phyloP scores from a whole-genome alignment of 2,329 filamentous ascomycete genomes.

The Pyricularia pennisetigena region DNA sequence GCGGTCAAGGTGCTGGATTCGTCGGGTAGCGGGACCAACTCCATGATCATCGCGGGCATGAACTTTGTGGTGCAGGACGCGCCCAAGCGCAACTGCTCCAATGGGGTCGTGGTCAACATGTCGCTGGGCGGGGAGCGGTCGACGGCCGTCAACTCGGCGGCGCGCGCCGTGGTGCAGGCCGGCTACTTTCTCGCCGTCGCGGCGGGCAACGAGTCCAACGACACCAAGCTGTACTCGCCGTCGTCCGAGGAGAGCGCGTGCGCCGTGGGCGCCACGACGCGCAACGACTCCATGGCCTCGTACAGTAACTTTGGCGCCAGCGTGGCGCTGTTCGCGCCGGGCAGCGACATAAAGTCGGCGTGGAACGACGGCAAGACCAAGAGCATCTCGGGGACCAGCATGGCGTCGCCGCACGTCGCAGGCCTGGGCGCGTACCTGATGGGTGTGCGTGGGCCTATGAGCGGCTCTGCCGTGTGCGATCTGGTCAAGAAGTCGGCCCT shows the following conservation, averaged over 20 bases:
- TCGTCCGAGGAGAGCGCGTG: slow-evolving; percentile 36
- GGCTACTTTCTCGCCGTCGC: slow-evolving; percentile 46
- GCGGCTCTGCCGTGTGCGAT: slow-evolving; percentile 34
- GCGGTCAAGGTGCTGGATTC: slow-evolving; percentile 35
- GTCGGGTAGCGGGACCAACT: slow-evolving; percentile 25
- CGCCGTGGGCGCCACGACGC: slow-evolving; percentile 40
- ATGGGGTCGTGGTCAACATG: slow-evolving; percentile 44
- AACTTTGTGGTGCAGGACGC: slow-evolving; percentile 29
- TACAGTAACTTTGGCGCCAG: slow-evolving; percentile 43
- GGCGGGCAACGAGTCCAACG: slow-evolving; percentile 39
- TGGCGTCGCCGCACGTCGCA: slow-evolving; percentile 24
- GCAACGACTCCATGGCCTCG: slow-evolving; percentile 26
- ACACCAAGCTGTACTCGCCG: slow-evolving; percentile 35
- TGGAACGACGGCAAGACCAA: slow-evolving; percentile 32
- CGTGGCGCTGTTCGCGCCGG: slow-evolving; percentile 43
- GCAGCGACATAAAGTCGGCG: slow-evolving; percentile 34
- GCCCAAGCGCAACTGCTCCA: slow-evolving; percentile 24
- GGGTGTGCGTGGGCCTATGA: slow-evolving; percentile 26
- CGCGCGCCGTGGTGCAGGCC: slow-evolving; percentile 30
- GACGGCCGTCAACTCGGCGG: slow-evolving; percentile 38
- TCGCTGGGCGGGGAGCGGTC: slow-evolving; percentile 41
- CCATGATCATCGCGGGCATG: slow-evolving; percentile 32
- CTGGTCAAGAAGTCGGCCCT: slow-evolving; percentile 33
- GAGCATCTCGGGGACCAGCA: slow-evolving; percentile 36
- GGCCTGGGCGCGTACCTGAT: slow-evolving; percentile 29